A percentile compares a stretch with the other conserved stretches of the same genome.
Evolutionary conservation across 2,329 filamentous ascomycete genomes (phyloP).

Genomic region (Aureobasidium melanogenum): DNA sequence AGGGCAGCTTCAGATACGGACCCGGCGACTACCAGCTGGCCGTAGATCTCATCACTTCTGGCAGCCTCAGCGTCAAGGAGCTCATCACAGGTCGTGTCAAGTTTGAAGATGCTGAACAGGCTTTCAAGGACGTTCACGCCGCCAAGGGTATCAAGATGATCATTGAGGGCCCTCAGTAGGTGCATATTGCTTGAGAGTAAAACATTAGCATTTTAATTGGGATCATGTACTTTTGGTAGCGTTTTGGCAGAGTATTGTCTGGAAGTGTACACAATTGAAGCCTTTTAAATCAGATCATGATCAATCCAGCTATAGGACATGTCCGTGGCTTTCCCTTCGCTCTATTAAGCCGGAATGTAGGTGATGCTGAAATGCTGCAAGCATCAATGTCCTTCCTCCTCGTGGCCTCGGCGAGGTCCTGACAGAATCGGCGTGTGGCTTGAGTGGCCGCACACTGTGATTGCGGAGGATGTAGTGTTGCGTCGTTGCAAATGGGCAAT

Average conservation of each 20-base stretch:
- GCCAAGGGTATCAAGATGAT: constrained; percentile 65
- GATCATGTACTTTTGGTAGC: constrained; percentile 9
- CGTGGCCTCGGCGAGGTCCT: background rate
- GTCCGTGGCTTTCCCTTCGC: background rate
- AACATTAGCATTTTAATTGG: background rate
- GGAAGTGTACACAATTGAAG: background rate
- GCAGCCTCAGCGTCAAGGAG: constrained; percentile 63
- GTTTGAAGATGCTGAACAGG: constrained; percentile 73
- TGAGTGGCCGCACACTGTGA: background rate
- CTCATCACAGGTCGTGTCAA: constrained; percentile 66
- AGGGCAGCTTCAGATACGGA: constrained; percentile 16
- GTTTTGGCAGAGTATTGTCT: background rate
- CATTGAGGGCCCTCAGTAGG: constrained; percentile 29
- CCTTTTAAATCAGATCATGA: background rate
- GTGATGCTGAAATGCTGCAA: background rate
- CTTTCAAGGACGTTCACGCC: constrained; percentile 74
- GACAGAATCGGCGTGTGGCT: background rate
- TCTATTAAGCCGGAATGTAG: background rate
- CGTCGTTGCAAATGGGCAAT: background rate
- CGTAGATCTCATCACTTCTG: constrained; percentile 62
- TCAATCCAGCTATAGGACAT: background rate
- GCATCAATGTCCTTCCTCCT: background rate
- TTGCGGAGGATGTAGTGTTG: background rate
- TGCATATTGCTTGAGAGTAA: background rate
- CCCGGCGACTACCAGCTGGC: constrained; percentile 70